phyloP scores from a whole-genome alignment of 306 rosid species.

The Gastrolobium bilobum region DNA sequence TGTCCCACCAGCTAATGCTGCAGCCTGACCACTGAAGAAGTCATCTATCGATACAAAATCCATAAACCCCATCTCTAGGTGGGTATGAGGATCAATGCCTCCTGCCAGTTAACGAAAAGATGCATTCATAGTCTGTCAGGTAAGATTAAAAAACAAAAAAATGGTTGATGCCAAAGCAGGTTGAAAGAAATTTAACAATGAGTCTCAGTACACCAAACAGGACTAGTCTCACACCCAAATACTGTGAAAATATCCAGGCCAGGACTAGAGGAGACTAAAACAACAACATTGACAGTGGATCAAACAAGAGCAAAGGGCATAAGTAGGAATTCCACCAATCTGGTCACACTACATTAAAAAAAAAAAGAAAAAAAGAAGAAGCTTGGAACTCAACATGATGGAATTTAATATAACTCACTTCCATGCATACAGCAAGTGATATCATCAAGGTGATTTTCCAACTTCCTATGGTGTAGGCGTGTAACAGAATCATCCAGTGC shows the following conservation, averaged over 20 bases:
- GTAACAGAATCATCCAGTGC: conserved; percentile 15
- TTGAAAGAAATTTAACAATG: background rate
- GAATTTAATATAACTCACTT: conserved; percentile 8
- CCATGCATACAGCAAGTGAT: conserved; percentile 28
- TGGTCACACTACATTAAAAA: background rate
- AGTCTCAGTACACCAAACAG: background rate
- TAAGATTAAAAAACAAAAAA: background rate
- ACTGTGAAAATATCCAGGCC: background rate
- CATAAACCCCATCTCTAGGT: conserved; percentile 81
- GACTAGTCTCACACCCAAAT: background rate
- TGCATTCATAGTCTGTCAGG: conserved; percentile 23
- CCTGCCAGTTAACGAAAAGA: conserved; percentile 66
- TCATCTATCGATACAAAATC: conserved; percentile 69
- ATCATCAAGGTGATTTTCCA: conserved; percentile 6
- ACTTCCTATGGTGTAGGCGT: background rate
- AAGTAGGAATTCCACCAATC: conserved; percentile 33
- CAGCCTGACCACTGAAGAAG: conserved; percentile 97
- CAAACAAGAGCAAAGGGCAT: background rate
- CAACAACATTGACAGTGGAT: background rate
- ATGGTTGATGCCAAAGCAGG: background rate
- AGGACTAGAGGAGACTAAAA: background rate
- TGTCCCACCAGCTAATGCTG: conserved; percentile 98
- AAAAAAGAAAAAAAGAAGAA: background rate
- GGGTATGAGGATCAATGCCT: conserved; percentile 98
- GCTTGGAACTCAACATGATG: conserved; percentile 27